phyloP scores from a whole-genome alignment of 176 grass and related monocot genomes.

The Pontederia paniculata region DNA sequence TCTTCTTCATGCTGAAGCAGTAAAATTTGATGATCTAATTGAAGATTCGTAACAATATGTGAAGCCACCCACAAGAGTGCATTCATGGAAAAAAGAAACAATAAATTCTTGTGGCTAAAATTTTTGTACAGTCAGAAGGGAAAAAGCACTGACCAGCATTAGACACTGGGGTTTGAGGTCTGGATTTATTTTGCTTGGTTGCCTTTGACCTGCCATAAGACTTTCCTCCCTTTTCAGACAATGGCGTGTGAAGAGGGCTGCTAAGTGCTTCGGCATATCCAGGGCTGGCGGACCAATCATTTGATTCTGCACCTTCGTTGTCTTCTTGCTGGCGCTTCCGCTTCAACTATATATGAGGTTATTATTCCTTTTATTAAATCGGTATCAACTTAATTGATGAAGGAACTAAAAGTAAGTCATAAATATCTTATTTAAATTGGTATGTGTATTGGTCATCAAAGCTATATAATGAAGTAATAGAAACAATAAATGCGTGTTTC shows the following conservation, averaged over 20 bases:
- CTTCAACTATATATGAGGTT: conserved; percentile 36
- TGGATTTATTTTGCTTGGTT: conserved; percentile 40
- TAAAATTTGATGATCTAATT: no score
- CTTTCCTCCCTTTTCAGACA: conserved; percentile 45
- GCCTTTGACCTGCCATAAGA: conserved; percentile 33
- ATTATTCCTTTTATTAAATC: conserved; percentile 2
- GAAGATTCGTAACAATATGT: no score
- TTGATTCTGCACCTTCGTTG: conserved; percentile 36
- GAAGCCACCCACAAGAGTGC: no score
- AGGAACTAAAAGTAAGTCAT: neutral
- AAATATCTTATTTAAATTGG: neutral
- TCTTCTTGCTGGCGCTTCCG: conserved; percentile 43
- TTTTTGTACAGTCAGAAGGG: conserved; percentile 14
- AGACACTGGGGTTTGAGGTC: conserved; percentile 33
- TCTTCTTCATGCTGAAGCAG: neutral
- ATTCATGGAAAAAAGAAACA: no score
- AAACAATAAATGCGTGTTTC: no score
- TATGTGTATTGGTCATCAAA: no score
- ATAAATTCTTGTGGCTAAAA: neutral
- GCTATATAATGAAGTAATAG: no score
- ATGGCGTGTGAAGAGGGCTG: conserved; percentile 36
- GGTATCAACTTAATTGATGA: neutral
- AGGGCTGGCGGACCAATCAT: conserved; percentile 35
- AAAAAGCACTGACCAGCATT: conserved; percentile 61
- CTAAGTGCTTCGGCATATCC: conserved; percentile 35